Base-by-base conservation (phyloP, 1,284 basidiomycete genomes). In the Ustilago sp. region DNA sequence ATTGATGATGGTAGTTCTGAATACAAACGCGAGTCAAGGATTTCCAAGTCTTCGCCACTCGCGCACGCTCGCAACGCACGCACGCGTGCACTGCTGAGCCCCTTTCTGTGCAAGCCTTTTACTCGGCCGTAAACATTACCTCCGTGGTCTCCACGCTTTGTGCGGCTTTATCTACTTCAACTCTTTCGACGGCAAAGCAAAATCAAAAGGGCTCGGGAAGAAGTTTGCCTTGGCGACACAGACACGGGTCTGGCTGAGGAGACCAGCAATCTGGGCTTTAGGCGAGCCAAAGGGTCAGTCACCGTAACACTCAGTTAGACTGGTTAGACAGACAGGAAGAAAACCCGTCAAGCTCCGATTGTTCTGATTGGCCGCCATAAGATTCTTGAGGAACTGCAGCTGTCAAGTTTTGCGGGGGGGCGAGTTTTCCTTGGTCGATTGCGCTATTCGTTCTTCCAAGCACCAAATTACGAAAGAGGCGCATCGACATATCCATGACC, bases 361-460 rank as follows among this genome's bases (percentile, higher is more conserved):
- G 38, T 13, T 48, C 23, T 48, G 45, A 48, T 48, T 13, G 23
- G 19, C 4, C 4, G 15, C 38, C 9, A 17, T 11, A 39, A 17
- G 15, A 39, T 17, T 11, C 4, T 39, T 39, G 28, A 50, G 31
- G 13, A 31, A 31, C 48, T 50, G 23, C 31, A 50, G 48, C 28
- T 50, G 48, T 50, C 48, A 11, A 50, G 7, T 6, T 50, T 50
- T 50, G 48, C 48, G 48, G 48, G 47, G 48, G 28, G 13, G 9
- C 38, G 2, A 5, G 5, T 23, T 23, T 23, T 23, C 31, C 15
- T 45, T 45, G 43, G 13, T 45, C 43, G 47, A 60, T 60, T 43
- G 59, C 59, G 59, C 59, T 28, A 60, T 60, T 47, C 28, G 15
- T 2, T 8, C 11, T 23, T 52, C 28, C 13, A 43, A 60, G 52